Evolutionary conservation across 306 rosid genomes (phyloP).

Genomic region (Trifolium fragiferum): DNA sequence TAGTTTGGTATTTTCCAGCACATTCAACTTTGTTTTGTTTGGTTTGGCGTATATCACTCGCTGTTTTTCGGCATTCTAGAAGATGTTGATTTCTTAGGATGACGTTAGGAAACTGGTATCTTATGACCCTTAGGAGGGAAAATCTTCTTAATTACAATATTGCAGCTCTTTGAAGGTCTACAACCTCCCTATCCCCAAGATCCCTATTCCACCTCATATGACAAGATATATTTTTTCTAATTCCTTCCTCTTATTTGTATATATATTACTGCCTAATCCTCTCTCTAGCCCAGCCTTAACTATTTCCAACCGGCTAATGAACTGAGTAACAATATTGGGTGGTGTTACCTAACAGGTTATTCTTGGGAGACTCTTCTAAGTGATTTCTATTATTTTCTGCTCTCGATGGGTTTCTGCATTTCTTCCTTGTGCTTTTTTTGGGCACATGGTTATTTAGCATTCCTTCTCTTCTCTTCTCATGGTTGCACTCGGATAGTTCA

Average conservation of each 20-base stretch:
- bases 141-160: not conserved
- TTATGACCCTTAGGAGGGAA: not conserved
- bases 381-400: slow-evolving; percentile 16
- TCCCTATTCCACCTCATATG: not conserved
- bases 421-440: not conserved
- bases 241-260: slow-evolving; percentile 6
- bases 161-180: not conserved
- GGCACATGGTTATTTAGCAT: not conserved
- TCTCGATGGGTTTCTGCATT: not conserved
- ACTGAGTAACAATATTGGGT: not conserved
- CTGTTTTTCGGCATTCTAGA: slow-evolving; percentile 33
- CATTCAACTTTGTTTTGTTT: slow-evolving; percentile 12
- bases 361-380: slow-evolving; percentile 13
- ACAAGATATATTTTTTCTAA: not conserved
- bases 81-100: slow-evolving; percentile 5
- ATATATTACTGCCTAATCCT: not conserved
- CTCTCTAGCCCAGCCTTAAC: not conserved
- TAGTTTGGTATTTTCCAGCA: slow-evolving; percentile 14
- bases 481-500: slow-evolving; percentile 13
- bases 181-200: not conserved
- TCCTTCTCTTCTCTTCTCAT: slow-evolving; percentile 8
- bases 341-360: not conserved
- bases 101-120: slow-evolving; percentile 12
- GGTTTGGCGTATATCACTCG: slow-evolving; percentile 9
- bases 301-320: not conserved